Evolutionary conservation across 371 early-diverging fungal species (phyloP), one percentile per base, ranked within the genome.

Genomic region (Basidiobolus heterosporus): DNA sequence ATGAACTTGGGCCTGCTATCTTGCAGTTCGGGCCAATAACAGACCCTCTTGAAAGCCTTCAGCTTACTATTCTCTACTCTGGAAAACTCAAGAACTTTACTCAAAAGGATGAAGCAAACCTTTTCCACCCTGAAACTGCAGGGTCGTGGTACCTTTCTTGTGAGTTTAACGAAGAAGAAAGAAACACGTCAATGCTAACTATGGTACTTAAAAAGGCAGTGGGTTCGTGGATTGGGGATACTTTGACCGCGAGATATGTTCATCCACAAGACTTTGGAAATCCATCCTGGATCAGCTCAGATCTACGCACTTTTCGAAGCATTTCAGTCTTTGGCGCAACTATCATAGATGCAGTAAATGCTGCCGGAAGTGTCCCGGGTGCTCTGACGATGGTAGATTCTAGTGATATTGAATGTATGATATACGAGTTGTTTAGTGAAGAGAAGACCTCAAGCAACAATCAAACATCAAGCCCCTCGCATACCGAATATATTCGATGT

Each of bases 331-430:
- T 17, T 18, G 41, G 20, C 8, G 20, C 18, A 17, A 41, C 20
- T 17, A 13, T 16, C 2, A 18, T 41, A 4, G 36, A 46, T 9
- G 21, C 11, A 3, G 17, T 21, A 3, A 16, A 14, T 7, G 21
- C 11, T 38, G 36, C 9, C 24, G 16, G 30, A 11, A 37, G 37
- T n/a, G 13, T 45, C 37, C 36, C 21, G 44, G 39, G 49, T 21
- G 48, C 41, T 9, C 30, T 30, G 9, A 41, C 36, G 19, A 44
- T 53, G 19, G 48, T 52, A 6, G 36, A 47, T n/a, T 43, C 52
- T 13, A 44, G 35, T 15, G 52, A 52, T 23, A 51, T 53, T 6
- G 49, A 56, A 9, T 38, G 47, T 15, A 44, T 53, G 15, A 22
- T 52, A 11, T 46, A 48, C 18, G 46, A 20, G 48, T 47, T 48